A percentile compares a stretch with the other conserved stretches of the same genome.
These are phyloP conservation scores for Melampsora larici-populina DNA, from an alignment of 1,284 basidiomycete genomes.

Conservation along the genomic window DNA sequence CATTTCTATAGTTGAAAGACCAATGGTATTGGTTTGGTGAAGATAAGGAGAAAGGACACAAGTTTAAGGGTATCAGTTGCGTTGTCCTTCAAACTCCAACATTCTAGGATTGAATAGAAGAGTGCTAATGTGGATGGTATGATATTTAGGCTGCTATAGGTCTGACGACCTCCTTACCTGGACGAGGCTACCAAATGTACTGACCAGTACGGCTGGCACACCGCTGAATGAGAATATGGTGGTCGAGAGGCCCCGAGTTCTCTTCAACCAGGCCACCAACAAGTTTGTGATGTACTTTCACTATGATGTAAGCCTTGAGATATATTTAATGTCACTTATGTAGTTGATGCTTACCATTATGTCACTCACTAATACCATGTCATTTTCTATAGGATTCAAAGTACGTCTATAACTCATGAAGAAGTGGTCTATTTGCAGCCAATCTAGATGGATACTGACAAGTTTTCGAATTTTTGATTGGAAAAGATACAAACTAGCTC, in stretches of 20 bases:
- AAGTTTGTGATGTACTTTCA: slow-evolving; percentile 66
- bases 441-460: background rate
- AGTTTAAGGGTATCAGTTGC: slow-evolving; percentile 60
- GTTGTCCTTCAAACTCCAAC: background rate
- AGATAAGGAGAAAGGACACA: slow-evolving; percentile 63
- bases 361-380: too few species aligned
- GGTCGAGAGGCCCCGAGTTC: slow-evolving; percentile 65
- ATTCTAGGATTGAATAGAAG: too few species aligned
- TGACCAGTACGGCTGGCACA: slow-evolving; percentile 60
- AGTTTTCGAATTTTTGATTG: slow-evolving; percentile 13
- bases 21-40: slow-evolving; percentile 67
- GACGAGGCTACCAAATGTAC: slow-evolving; percentile 63
- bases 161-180: slow-evolving; percentile 61
- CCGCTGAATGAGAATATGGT: slow-evolving; percentile 64
- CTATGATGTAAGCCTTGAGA: slow-evolving; percentile 61
- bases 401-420: too few species aligned
- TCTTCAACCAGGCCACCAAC: slow-evolving; percentile 33
- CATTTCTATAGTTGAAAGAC: slow-evolving; percentile 2
- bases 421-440: too few species aligned
- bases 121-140: background rate
- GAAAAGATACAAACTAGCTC: slow-evolving; percentile 62
- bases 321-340: too few species aligned
- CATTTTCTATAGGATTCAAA: too few species aligned
- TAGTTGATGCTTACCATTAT: too few species aligned
- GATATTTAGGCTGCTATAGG: too few species aligned